Evolutionary conservation across 2,329 filamentous ascomycete genomes (phyloP), one percentile per base, ranked within the genome.

Genomic region (Pyrenochaeta sp.): DNA sequence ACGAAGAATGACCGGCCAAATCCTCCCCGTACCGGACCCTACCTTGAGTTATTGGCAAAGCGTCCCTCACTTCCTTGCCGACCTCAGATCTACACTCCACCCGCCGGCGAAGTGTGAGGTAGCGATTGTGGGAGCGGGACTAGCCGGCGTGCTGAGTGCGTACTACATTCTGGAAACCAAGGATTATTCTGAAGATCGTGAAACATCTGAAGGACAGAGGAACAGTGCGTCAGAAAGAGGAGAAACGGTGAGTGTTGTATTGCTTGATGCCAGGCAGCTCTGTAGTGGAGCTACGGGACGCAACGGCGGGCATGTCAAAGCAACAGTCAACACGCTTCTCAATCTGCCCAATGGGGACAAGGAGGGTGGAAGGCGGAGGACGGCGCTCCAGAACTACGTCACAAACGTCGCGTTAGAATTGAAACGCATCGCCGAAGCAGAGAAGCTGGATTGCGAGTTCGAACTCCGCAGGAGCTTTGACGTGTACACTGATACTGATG

Each of bases 251-350:
- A 43, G 19, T 3, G 44, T 65, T n/a, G 14, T 59, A 5, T 38
- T 65, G 4, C 29, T 65, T 2, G 63, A 67, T 30, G 62, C 62
- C 15, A 39, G 58, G 6, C 15, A 51, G 7, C 35, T 63, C 0
- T 65, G 61, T 29, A 57, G 53, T 4, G 61, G 61, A 4, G 60
- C 60, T 0, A 67, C 61, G 2, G 58, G 46, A 1, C 44, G 63
- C 2, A 67, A 65, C 29, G 61, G 74, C 35, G 73, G 72, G 5
- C 74, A 78, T 23, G 77, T 77, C n/a, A 68, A 73, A 10, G 66
- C 69, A 3, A 73, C 74, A 32, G 80, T 81, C 1, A 67, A 69
- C 6, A 71, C 65, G 26, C 61, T 73, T 3, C 51, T 61, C 3
- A 24, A 26, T 15, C 39, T 55, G 3, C 23, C 35, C 3, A 44